phyloP scores from a whole-genome alignment of 2,329 filamentous ascomycete genomes.

The Sporothrix variecibatus region DNA sequence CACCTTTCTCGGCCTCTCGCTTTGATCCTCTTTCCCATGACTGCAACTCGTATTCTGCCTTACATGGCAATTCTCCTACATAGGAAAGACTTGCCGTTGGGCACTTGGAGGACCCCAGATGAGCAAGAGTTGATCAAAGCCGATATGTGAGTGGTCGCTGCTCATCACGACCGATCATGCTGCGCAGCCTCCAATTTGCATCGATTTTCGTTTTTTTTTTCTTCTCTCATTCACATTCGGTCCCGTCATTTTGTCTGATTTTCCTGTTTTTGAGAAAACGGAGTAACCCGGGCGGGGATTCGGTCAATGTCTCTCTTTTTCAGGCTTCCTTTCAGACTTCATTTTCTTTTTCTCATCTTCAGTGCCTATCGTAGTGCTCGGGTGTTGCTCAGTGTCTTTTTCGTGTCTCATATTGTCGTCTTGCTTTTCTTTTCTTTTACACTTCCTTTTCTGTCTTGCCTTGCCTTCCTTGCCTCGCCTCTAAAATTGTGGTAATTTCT shows the following conservation, averaged over 20 bases:
- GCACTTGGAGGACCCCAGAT: neutral
- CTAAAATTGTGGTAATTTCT: conserved; percentile 14
- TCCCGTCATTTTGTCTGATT: neutral
- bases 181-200: neutral
- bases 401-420: neutral
- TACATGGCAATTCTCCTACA: neutral
- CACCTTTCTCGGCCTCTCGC: neutral
- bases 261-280: neutral
- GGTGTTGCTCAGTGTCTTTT: neutral
- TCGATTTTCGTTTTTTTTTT: neutral
- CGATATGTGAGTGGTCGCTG: neutral
- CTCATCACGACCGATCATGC: neutral
- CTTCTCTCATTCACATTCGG: neutral
- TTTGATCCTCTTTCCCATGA: neutral
- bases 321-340: neutral
- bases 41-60: neutral
- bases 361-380: neutral
- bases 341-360: no score
- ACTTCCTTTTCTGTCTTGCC: neutral
- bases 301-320: neutral
- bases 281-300: neutral
- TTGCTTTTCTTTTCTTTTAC: neutral
- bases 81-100: neutral
- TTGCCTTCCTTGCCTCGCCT: neutral
- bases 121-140: neutral